These are phyloP conservation scores for Phytophthora colocasiae DNA, from an alignment of 352 stramenopile genomes.

Conservation along the genomic window DNA sequence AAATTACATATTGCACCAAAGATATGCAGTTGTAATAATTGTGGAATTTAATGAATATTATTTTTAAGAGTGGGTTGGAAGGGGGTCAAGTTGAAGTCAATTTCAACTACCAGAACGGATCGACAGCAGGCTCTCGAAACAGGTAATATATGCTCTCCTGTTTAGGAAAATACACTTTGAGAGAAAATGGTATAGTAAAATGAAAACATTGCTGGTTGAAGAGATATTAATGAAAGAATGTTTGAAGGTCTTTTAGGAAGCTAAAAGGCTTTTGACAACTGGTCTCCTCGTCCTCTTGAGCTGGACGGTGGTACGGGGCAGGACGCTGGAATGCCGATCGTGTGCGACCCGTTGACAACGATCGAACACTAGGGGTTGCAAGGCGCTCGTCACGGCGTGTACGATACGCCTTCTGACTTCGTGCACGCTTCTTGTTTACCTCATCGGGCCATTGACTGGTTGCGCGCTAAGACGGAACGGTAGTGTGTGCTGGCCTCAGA, in stretches of 20 bases:
- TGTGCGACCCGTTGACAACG: neutral
- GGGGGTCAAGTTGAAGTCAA: constrained; percentile 1
- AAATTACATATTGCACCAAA: too few relatives aligned
- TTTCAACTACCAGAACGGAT: neutral
- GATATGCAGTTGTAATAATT: too few relatives aligned
- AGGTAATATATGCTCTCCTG: neutral
- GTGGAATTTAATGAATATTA: too few relatives aligned
- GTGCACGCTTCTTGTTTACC: neutral
- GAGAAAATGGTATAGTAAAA: neutral
- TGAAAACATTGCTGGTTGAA: neutral
- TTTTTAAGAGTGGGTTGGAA: neutral
- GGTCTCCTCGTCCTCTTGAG: neutral
- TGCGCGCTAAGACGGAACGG: neutral
- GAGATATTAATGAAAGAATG: neutral
- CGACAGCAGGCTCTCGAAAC: neutral
- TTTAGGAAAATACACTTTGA: neutral
- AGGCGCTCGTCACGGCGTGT: neutral
- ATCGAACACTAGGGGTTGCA: neutral
- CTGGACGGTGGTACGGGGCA: neutral
- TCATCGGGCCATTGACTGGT: neutral
- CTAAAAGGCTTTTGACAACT: neutral
- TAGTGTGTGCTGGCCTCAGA: neutral
- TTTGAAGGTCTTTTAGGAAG: neutral
- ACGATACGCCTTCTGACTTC: neutral
- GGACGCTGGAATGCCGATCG: neutral